Percentiles rank a stretch among this genome's conserved stretches.
Evolutionary conservation across 2,329 filamentous ascomycete species (phyloP).

Genomic region (Fusarium sp.): DNA sequence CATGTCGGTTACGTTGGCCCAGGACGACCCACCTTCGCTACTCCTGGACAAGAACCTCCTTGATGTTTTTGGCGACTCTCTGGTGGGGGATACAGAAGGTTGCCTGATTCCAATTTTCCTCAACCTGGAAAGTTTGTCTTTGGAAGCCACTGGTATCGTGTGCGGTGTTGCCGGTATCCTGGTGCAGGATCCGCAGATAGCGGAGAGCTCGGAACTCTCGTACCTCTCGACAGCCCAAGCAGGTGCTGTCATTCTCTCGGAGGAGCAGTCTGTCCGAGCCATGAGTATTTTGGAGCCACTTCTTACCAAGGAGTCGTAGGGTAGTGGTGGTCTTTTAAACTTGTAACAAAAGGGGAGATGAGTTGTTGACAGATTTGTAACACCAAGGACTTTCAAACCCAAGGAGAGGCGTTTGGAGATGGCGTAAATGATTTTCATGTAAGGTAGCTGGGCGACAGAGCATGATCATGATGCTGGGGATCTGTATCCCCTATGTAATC

Average conservation of each 20-base stretch:
- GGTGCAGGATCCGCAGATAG: conserved; percentile 75
- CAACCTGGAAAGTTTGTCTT: conserved; percentile 82
- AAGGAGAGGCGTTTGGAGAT: conserved; percentile 23
- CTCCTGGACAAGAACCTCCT: conserved; percentile 78
- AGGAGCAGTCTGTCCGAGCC: conserved; percentile 79
- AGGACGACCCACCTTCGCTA: conserved; percentile 79
- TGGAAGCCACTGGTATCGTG: conserved; percentile 93
- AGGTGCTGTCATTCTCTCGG: conserved; percentile 87
- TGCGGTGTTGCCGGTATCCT: conserved; percentile 90
- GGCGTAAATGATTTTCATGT: conserved; percentile 28
- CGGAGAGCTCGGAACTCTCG: conserved; percentile 78
- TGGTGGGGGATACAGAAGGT: conserved; percentile 80
- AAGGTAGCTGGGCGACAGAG: conserved; percentile 4
- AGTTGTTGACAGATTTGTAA: conserved; percentile 19
- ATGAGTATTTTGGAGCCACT: conserved; percentile 73
- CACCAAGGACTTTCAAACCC: conserved; percentile 20
- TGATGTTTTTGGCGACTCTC: conserved; percentile 74
- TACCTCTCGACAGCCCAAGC: conserved; percentile 91
- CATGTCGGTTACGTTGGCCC: conserved; percentile 78
- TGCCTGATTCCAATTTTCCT: conserved; percentile 88
- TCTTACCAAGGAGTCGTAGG: background rate
- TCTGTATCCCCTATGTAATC: conserved; percentile 9
- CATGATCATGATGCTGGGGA: background rate
- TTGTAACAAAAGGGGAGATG: background rate
- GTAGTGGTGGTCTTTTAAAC: background rate